A percentile compares a stretch with the other conserved stretches of the same genome.
Evolutionary conservation across 2,329 filamentous ascomycete species (phyloP).

Genomic region (Fusarium denticulatum): DNA sequence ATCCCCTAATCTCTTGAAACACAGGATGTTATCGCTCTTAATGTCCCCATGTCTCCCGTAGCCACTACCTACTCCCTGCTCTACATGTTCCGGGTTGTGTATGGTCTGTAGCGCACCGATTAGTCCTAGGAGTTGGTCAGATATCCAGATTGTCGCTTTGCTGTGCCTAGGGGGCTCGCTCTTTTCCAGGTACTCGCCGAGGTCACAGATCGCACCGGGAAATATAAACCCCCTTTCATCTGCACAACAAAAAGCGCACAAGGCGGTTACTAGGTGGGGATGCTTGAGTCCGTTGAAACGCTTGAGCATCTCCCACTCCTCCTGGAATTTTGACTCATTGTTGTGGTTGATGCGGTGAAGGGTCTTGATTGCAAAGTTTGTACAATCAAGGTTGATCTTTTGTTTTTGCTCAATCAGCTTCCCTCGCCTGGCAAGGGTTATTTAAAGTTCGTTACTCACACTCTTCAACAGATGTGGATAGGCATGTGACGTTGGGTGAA

Average conservation of each 20-base stretch:
- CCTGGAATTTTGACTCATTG: not conserved
- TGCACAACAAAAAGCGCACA: not conserved
- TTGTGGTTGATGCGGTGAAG: not conserved
- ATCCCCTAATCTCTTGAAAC: not conserved
- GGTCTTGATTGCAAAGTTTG: not conserved
- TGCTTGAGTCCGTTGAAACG: too few species aligned
- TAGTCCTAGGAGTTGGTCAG: not conserved
- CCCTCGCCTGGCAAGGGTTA: too few species aligned
- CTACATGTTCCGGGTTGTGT: not conserved
- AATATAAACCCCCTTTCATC: not conserved
- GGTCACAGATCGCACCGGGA: not conserved
- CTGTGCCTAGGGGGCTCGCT: not conserved
- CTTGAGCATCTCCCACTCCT: not conserved
- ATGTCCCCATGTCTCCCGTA: not conserved
- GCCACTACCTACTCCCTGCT: not conserved
- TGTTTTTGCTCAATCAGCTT: not conserved
- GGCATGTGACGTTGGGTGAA: not conserved
- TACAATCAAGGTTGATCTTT: not conserved
- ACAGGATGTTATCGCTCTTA: not conserved
- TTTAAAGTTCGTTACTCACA: not conserved
- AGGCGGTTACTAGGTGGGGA: too few species aligned
- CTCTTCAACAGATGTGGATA: not conserved
- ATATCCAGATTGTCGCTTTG: not conserved
- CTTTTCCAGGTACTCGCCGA: not conserved
- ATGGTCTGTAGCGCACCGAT: not conserved